Evolutionary conservation across 441 rosid species (phyloP).

Genomic region (Raphanus hybrid): DNA sequence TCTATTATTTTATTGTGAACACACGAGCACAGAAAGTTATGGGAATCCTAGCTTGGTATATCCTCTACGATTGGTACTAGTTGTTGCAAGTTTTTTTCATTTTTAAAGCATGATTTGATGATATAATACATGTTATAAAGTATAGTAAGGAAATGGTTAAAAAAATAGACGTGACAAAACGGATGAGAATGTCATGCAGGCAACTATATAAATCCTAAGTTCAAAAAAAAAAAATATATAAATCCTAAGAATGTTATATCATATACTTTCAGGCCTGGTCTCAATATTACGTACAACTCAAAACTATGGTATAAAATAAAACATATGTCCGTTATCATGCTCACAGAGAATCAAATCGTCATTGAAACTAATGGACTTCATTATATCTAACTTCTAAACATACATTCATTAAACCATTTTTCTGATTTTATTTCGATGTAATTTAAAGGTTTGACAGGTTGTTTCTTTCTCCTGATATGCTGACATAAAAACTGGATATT

Average conservation of each 20-base stretch:
- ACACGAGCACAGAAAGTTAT: slow-evolving; percentile 19
- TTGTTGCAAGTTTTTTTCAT: background rate
- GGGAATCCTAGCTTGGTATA: slow-evolving; percentile 18
- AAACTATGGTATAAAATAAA: background rate
- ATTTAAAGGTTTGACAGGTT: background rate
- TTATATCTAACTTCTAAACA: background rate
- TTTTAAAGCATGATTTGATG: background rate
- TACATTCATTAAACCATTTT: background rate
- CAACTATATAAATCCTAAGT: too few species aligned
- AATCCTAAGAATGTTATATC: background rate
- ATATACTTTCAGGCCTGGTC: background rate
- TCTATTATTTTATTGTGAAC: too few species aligned
- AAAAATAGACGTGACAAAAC: background rate
- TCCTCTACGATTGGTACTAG: slow-evolving; percentile 1
- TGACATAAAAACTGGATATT: background rate
- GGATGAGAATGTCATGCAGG: background rate
- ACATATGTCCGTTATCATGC: background rate
- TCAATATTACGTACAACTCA: background rate
- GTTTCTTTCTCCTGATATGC: slow-evolving; percentile 4
- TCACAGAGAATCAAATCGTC: background rate
- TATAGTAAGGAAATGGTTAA: background rate
- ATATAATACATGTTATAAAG: background rate
- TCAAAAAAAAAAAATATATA: too few species aligned
- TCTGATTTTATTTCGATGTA: background rate
- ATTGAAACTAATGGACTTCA: background rate